Percentiles rank a stretch among this genome's conserved stretches.
Conservation (phyloP, 345 rosid species). For the Hibiscus mutabilis region DNA sequence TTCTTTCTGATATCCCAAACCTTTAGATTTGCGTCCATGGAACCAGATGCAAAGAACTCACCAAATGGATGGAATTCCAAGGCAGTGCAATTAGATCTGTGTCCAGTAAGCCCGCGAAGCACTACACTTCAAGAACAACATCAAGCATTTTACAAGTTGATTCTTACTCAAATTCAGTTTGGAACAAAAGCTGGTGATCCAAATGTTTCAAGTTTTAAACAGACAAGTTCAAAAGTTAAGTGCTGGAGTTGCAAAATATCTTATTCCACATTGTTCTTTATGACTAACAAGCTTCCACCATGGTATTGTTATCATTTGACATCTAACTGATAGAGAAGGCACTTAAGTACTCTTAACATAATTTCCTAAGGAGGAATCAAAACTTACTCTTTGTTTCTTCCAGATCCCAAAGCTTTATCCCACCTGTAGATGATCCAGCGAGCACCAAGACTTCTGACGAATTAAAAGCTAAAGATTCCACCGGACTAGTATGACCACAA, state of each 20-base stretch:
- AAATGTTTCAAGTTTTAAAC: not conserved
- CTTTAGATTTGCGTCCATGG: constrained; percentile 66
- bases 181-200: not conserved
- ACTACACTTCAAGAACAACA: constrained; percentile 90
- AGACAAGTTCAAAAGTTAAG: not conserved
- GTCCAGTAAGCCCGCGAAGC: constrained; percentile 96
- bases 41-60: constrained; percentile 98
- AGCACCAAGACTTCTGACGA: constrained; percentile 58
- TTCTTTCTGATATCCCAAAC: constrained; percentile 96
- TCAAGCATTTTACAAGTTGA: constrained; percentile 33
- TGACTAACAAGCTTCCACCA: not conserved
- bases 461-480: constrained; percentile 60
- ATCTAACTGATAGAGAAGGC: not conserved
- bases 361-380: constrained; percentile 6
- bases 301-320: not conserved
- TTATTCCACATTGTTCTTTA: not conserved
- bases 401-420: constrained; percentile 71
- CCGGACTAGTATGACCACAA: constrained; percentile 62
- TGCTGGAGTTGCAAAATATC: not conserved
- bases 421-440: constrained; percentile 70
- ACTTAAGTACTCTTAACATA: not conserved
- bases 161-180: not conserved
- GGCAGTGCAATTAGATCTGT: constrained; percentile 81
- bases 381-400: constrained; percentile 75
- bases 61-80: constrained; percentile 98